Evolutionary conservation across 1,284 basidiomycete species (phyloP), one percentile per base, ranked within the genome.

Genomic region (Erythrobasidium hasegawianum): DNA sequence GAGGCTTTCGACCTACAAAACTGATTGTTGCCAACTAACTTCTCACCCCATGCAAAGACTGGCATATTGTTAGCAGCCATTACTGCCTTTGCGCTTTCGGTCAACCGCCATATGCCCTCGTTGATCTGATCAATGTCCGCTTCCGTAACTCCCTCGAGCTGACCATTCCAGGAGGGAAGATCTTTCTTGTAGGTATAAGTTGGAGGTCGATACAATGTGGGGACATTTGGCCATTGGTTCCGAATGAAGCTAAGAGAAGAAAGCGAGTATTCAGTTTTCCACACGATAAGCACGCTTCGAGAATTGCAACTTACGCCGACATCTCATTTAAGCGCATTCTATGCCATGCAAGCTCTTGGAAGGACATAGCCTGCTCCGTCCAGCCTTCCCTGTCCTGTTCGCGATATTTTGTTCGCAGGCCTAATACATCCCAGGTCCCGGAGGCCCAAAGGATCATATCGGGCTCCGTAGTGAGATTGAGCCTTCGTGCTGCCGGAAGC

Each of bases 171-270:
- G 20, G 52, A 54, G 16, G 52, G 52, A 5, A 54, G 20, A 27
- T 54, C 52, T 27, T 54, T 54, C 52, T 54, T 54, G 52, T 54
- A 54, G 3, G 27, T n/a, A 16, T 54, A 54, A 4, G 52, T 54
- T 16, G 52, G 52, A 20, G 52, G 27, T 54, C 52, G n/a, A 27
- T 54, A 54, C 24, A 54, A 7, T 4, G 52, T 27, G 8, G 52
- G 52, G 4, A 54, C 52, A 16, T 27, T 27, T 24, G 52, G 52
- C 52, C 52, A 54, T 54, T 24, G 52, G 10, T 54, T 16, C 4
- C 24, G 18, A 27, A 54, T 54, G 27, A 54, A 54, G 27, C 52
- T 54, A 11, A 33, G 11, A 33, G 5, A 4, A 33, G 11, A 33
- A 11, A 33, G 11, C 11, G 5, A 33, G 33, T 33, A 33, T 11